Percentiles rank a stretch among this genome's conserved stretches.
Evolutionary conservation across 2,329 filamentous ascomycete species (phyloP).

Genomic region (Colletotrichum tamarilloi): DNA sequence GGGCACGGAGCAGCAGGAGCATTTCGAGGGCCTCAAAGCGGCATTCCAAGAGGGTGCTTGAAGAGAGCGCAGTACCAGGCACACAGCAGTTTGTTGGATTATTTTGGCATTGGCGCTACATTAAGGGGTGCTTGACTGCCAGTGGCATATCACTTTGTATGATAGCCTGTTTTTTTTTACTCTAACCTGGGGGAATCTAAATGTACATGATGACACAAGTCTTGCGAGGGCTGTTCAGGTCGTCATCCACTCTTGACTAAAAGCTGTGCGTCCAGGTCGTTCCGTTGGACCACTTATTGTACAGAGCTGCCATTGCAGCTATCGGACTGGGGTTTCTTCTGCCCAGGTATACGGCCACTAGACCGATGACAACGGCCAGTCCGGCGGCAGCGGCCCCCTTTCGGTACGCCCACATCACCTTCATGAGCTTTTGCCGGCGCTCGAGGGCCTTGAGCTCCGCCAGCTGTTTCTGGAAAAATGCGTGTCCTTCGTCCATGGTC

Average conservation of each 20-base stretch:
- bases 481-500: conserved; percentile 73
- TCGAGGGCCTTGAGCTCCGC: conserved; percentile 77
- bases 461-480: conserved; percentile 77
- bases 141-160: conserved; percentile 22
- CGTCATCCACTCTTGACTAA: conserved; percentile 4
- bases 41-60: conserved; percentile 63
- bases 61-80: neutral
- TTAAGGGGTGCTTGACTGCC: conserved; percentile 19
- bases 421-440: conserved; percentile 59
- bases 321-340: conserved; percentile 55
- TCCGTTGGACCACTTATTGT: conserved; percentile 35
- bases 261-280: conserved; percentile 31
- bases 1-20: conserved; percentile 77
- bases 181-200: neutral
- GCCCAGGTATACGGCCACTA: conserved; percentile 73
- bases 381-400: conserved; percentile 71
- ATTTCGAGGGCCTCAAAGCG: conserved; percentile 76
- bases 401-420: conserved; percentile 72
- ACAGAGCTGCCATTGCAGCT: conserved; percentile 32
- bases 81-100: neutral
- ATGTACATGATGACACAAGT: conserved; percentile 10
- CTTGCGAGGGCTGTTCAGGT: neutral
- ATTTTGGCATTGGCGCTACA: conserved; percentile 17
- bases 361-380: conserved; percentile 73
- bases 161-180: neutral